These are phyloP conservation scores for Colletotrichum sp. DNA, from an alignment of 2,329 filamentous ascomycete genomes.

Conservation along the genomic window DNA sequence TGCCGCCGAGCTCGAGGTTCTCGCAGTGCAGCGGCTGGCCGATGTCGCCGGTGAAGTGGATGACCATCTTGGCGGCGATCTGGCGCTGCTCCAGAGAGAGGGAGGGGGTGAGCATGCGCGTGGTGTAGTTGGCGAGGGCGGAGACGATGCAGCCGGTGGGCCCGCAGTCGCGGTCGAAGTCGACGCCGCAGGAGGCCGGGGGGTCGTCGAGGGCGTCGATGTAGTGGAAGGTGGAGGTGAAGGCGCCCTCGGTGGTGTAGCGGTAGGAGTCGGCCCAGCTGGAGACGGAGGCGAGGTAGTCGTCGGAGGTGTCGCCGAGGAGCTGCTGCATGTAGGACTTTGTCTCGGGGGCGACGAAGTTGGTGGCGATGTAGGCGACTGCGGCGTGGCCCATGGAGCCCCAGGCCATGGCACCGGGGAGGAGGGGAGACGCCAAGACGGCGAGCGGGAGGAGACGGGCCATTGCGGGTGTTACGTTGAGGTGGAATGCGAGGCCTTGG, in stretches of 20 bases:
- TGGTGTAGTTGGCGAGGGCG: constrained; percentile 23
- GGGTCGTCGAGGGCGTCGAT: constrained; percentile 23
- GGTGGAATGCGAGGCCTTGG: neutral
- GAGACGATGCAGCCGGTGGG: constrained; percentile 20
- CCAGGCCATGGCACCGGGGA: constrained; percentile 35
- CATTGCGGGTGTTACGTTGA: constrained; percentile 24
- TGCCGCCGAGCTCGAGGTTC: constrained; percentile 21
- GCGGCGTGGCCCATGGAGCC: constrained; percentile 55
- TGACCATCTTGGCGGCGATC: constrained; percentile 24
- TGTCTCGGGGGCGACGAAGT: constrained; percentile 49
- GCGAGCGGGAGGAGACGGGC: constrained; percentile 23
- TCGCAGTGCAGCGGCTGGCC: constrained; percentile 24
- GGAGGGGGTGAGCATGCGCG: constrained; percentile 46
- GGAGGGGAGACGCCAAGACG: constrained; percentile 23
- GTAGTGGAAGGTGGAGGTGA: constrained; percentile 22
- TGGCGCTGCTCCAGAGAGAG: constrained; percentile 30
- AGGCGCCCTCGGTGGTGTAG: constrained; percentile 23
- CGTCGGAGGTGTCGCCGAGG: constrained; percentile 46
- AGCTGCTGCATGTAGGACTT: constrained; percentile 17
- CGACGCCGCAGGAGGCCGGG: constrained; percentile 18
- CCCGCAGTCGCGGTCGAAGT: constrained; percentile 23
- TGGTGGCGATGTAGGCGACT: constrained; percentile 56
- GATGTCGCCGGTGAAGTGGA: constrained; percentile 22
- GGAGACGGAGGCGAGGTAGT: constrained; percentile 54
- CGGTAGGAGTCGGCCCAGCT: constrained; percentile 27